A percentile compares a stretch with the other conserved stretches of the same genome.
These are phyloP conservation scores for Naganishia vishniacii DNA, from an alignment of 768 basidiomycete genomes.

Conservation along the genomic window DNA sequence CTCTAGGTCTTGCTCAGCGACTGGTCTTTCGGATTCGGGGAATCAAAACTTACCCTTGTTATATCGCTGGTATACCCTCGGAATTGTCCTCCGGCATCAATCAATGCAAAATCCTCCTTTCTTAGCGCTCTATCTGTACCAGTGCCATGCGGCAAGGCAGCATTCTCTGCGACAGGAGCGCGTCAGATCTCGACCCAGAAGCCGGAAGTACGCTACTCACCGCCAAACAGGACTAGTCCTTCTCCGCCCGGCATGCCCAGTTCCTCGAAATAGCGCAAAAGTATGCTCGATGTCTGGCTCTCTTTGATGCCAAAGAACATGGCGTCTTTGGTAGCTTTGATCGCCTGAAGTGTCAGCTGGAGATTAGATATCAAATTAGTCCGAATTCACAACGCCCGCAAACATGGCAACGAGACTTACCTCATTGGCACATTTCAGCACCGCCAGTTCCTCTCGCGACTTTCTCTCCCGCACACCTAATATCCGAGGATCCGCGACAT, in stretches of 20 bases:
- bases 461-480: slow-evolving; percentile 68
- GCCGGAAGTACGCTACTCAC: slow-evolving; percentile 51
- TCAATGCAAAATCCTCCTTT: slow-evolving; percentile 62
- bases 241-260: slow-evolving; percentile 60
- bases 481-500: slow-evolving; percentile 57
- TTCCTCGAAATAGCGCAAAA: slow-evolving; percentile 56
- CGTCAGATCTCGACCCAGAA: not conserved
- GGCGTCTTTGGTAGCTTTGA: slow-evolving; percentile 59
- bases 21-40: not conserved
- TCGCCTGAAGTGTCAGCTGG: slow-evolving; percentile 71
- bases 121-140: slow-evolving; percentile 63
- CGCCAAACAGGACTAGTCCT: slow-evolving; percentile 71
- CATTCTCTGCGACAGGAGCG: slow-evolving; percentile 59
- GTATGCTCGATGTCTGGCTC: slow-evolving; percentile 61
- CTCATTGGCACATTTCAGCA: slow-evolving; percentile 75
- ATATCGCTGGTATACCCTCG: slow-evolving; percentile 74
- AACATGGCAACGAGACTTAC: slow-evolving; percentile 49
- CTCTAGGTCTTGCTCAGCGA: not conserved
- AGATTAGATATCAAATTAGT: slow-evolving; percentile 5
- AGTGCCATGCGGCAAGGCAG: slow-evolving; percentile 75
- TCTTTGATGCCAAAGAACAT: slow-evolving; percentile 70
- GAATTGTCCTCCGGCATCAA: slow-evolving; percentile 67
- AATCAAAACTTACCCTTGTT: slow-evolving; percentile 58
- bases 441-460: slow-evolving; percentile 62
- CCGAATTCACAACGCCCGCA: not conserved